These are phyloP conservation scores for Alnus glutinosa DNA, from an alignment of 306 rosid genomes.

Conservation along the genomic window DNA sequence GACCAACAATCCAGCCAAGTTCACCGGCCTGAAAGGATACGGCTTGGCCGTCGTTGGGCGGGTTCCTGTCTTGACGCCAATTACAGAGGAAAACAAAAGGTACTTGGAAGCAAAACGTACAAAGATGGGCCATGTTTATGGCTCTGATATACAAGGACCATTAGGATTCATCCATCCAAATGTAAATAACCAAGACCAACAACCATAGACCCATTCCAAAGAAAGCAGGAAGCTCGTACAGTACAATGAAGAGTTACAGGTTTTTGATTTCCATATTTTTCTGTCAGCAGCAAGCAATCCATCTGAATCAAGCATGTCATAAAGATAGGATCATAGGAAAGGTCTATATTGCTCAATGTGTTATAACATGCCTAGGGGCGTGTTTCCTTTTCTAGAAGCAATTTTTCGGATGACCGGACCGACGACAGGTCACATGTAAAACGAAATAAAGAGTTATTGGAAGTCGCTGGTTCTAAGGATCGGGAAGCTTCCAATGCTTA, in stretches of 20 bases:
- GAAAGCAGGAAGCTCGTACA: background rate
- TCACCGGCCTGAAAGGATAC: conserved; percentile 73
- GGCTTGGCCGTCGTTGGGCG: conserved; percentile 80
- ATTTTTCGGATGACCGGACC: no score
- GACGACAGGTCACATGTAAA: no score
- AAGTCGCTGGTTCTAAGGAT: no score
- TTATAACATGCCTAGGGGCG: no score
- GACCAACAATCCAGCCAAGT: conserved; percentile 91
- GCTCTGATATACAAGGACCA: conserved; percentile 64
- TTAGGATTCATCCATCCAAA: conserved; percentile 37
- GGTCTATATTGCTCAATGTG: no score
- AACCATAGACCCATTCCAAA: no score
- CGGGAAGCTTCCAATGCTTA: no score
- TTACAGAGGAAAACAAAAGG: conserved; percentile 68
- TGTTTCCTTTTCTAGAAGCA: no score
- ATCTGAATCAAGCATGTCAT: no score
- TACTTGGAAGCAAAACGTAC: conserved; percentile 82
- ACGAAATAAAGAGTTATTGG: no score
- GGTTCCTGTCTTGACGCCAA: conserved; percentile 78
- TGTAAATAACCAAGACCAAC: conserved; percentile 29
- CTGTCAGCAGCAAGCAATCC: no score
- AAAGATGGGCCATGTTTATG: conserved; percentile 89
- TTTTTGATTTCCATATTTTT: background rate
- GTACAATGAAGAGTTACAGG: background rate
- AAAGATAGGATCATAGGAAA: no score